A percentile compares a stretch with the other conserved stretches of the same genome.
phyloP scores from a whole-genome alignment of 2,329 filamentous ascomycete species.

The Aspergillus eucalypticola region DNA sequence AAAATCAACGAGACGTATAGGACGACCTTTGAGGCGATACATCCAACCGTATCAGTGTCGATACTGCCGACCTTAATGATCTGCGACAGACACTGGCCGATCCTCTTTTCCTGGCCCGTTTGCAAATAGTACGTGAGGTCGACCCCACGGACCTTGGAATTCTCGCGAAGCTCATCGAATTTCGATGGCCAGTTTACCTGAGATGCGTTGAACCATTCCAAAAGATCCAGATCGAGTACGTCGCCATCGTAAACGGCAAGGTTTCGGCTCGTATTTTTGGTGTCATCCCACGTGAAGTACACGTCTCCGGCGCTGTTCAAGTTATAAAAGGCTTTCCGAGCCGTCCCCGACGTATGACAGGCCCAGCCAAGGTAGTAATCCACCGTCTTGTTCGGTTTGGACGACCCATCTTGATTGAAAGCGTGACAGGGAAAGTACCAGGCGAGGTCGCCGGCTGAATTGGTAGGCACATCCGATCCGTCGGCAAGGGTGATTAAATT shows the following conservation, averaged over 20 bases:
- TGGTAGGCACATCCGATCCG: slow-evolving; percentile 76
- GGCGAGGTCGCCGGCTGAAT: slow-evolving; percentile 71
- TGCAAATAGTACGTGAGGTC: slow-evolving; percentile 91
- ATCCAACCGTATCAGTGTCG: slow-evolving; percentile 93
- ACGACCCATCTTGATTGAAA: slow-evolving; percentile 92
- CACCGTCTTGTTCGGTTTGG: slow-evolving; percentile 69
- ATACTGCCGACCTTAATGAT: slow-evolving; percentile 95
- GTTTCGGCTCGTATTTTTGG: slow-evolving; percentile 85
- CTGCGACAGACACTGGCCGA: slow-evolving; percentile 84
- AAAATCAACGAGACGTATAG: slow-evolving; percentile 90
- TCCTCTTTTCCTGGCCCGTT: slow-evolving; percentile 71
- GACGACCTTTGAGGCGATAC: slow-evolving; percentile 95
- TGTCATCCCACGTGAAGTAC: slow-evolving; percentile 93
- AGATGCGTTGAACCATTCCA: slow-evolving; percentile 83
- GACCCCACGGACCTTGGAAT: slow-evolving; percentile 70
- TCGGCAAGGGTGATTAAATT: slow-evolving; percentile 73
- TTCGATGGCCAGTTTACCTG: slow-evolving; percentile 74
- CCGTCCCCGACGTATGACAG: slow-evolving; percentile 75
- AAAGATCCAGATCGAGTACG: slow-evolving; percentile 84
- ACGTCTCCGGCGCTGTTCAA: slow-evolving; percentile 76
- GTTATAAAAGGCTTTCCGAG: slow-evolving; percentile 74
- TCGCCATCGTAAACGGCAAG: slow-evolving; percentile 92
- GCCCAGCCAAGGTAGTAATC: slow-evolving; percentile 80
- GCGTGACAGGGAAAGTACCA: slow-evolving; percentile 97
- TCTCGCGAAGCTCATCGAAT: slow-evolving; percentile 78